Evolutionary conservation across 768 basidiomycete genomes (phyloP).

Genomic region (Tricholoma terreum): DNA sequence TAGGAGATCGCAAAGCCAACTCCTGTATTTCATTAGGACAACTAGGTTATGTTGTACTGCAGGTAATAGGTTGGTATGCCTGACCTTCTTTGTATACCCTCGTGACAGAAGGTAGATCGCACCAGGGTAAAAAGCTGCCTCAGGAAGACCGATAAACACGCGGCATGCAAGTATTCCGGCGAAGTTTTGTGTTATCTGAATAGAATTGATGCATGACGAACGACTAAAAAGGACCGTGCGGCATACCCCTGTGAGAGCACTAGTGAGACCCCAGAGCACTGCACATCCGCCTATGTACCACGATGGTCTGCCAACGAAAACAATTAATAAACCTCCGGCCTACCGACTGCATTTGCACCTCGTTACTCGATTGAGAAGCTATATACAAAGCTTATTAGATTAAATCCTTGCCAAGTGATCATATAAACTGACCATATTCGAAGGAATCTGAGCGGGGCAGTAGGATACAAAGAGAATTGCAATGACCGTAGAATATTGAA

Average conservation of each 20-base stretch:
- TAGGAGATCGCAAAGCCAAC: conserved; percentile 60
- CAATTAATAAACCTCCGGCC: not conserved
- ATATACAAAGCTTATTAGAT: conserved; percentile 26
- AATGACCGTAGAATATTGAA: conserved; percentile 35
- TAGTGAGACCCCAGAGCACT: conserved; percentile 60
- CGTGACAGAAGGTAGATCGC: conserved; percentile 44
- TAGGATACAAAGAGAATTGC: conserved; percentile 58
- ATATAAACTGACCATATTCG: conserved; percentile 50
- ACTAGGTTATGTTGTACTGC: not conserved
- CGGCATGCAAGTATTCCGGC: conserved; percentile 54
- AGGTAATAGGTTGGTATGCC: not conserved
- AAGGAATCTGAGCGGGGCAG: conserved; percentile 62
- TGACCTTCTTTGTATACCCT: conserved; percentile 58
- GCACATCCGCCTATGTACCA: conserved; percentile 60
- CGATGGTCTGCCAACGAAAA: conserved; percentile 43
- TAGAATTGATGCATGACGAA: not conserved
- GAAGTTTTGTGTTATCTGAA: conserved; percentile 52
- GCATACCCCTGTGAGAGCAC: conserved; percentile 62
- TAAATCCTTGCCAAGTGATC: conserved; percentile 3
- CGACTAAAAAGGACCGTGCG: not conserved
- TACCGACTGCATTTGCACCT: conserved; percentile 32
- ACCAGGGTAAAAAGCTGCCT: conserved; percentile 68
- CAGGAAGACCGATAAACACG: conserved; percentile 61
- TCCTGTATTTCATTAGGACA: conserved; percentile 39
- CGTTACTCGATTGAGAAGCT: conserved; percentile 49